Evolutionary conservation across 2,329 filamentous ascomycete species (phyloP), one percentile per base, ranked within the genome.

Genomic region (Colletotrichum musae): DNA sequence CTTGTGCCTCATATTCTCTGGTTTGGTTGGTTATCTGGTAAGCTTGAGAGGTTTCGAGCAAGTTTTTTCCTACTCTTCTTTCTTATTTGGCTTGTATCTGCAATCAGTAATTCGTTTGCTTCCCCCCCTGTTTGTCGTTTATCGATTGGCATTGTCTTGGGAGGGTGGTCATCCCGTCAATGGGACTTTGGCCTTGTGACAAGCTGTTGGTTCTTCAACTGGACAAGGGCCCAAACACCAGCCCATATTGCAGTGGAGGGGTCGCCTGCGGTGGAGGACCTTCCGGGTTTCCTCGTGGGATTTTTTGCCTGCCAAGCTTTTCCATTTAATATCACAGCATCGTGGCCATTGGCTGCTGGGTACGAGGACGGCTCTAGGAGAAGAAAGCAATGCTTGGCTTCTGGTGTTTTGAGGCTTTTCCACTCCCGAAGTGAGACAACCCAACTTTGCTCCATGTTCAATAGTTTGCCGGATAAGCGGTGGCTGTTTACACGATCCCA

Each of bases 201-300:
- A 52, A 52, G 18, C 50, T 18, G 26, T 52, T 32, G 26, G 21
- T 28, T 16, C 28, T 41, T 39, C 39, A n/a, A 39, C 18, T 18
- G 13, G 52, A 54, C 28, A 36, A 52, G 45, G 32, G 39, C 24
- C 13, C 58, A 52, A 43, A 10, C 41, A 15, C 13, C 54, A 16
- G n/a, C 26, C 18, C 18, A 54, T 47, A 24, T 57, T 52, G 24
- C 10, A 66, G 47, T 18, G 56, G 54, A 26, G n/a, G 50, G 18
- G 6, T n/a, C 10, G 16, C n/a, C 24, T 39, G 36, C 62, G 67
- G 67, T 45, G 57, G 50, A 15, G 32, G 56, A 70, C 50, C 62
- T 28, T 70, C 62, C 67, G 67, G 18, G 39, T 39, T 69, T 18
- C 61, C 56, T 54, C 43, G 50, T 65, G 61, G n/a, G 50, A 56